Evolutionary conservation across 83 land plant species (phyloP).

Genomic region (Larix sibirica): DNA sequence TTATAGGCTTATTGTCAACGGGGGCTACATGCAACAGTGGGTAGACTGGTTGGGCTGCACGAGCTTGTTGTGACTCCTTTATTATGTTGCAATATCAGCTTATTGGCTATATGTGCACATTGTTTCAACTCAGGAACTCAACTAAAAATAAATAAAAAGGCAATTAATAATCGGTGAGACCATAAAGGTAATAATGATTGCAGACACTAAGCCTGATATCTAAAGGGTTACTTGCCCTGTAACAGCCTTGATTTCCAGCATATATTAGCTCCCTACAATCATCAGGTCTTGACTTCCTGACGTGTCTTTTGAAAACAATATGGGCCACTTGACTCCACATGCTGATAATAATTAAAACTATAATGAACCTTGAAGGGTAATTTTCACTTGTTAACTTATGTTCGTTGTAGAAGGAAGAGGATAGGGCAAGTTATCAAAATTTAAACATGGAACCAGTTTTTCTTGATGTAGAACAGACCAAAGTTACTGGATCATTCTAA

Average conservation of each 20-base stretch:
- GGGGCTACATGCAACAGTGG: neutral
- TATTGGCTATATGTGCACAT: neutral
- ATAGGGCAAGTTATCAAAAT: neutral
- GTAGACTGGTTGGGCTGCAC: neutral
- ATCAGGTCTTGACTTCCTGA: neutral
- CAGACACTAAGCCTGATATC: neutral
- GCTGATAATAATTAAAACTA: neutral
- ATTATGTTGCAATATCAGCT: conserved; percentile 1
- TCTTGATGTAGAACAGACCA: neutral
- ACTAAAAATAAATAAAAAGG: neutral
- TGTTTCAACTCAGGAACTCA: neutral
- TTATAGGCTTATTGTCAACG: too few relatives aligned
- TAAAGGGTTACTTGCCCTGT: neutral
- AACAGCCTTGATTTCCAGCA: neutral
- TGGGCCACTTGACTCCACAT: neutral
- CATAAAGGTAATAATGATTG: neutral
- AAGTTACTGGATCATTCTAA: too few relatives aligned
- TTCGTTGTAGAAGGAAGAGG: neutral
- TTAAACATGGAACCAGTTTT: neutral
- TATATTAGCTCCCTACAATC: neutral
- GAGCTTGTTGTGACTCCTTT: neutral
- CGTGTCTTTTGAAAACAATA: neutral
- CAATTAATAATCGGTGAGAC: too few relatives aligned
- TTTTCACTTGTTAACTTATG: neutral
- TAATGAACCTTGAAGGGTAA: neutral